A percentile compares a stretch with the other conserved stretches of the same genome.
phyloP scores from a whole-genome alignment of 805 yeast genomes.

The Wickerhamiella sorbophila region DNA sequence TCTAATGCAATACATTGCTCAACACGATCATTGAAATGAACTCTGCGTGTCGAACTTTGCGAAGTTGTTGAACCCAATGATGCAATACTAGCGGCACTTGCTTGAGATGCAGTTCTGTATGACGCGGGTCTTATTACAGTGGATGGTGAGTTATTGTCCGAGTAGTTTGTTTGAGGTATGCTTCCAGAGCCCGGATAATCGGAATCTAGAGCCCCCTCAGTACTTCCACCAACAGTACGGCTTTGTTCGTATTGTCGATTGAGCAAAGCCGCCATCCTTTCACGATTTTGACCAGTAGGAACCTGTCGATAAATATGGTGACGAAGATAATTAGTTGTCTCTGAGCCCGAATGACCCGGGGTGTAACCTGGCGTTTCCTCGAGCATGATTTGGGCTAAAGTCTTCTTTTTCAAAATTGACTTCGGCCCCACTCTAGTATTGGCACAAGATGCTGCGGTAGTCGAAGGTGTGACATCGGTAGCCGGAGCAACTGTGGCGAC shows the following conservation, averaged over 20 bases:
- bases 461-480: not conserved
- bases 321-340: conserved; percentile 21
- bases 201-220: not conserved
- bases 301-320: conserved; percentile 28
- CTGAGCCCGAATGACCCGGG: conserved; percentile 1
- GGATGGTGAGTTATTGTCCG: conserved; percentile 7
- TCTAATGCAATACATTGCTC: conserved; percentile 82
- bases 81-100: not conserved
- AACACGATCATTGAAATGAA: conserved; percentile 88
- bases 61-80: conserved; percentile 6
- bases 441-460: not conserved
- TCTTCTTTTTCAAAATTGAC: conserved; percentile 78
- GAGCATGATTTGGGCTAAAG: conserved; percentile 69
- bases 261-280: conserved; percentile 21
- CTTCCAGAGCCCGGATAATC: not conserved
- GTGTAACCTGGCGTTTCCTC: conserved; percentile 16
- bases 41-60: conserved; percentile 38
- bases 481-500: not conserved
- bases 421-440: conserved; percentile 18
- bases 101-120: not conserved
- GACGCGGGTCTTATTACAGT: conserved; percentile 3
- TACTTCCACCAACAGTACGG: not conserved
- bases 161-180: not conserved
- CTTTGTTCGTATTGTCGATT: conserved; percentile 21
- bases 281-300: conserved; percentile 20